A percentile compares a stretch with the other conserved stretches of the same genome.
phyloP scores from a whole-genome alignment of 2,329 filamentous ascomycete species.

The Penicillium nordicum region DNA sequence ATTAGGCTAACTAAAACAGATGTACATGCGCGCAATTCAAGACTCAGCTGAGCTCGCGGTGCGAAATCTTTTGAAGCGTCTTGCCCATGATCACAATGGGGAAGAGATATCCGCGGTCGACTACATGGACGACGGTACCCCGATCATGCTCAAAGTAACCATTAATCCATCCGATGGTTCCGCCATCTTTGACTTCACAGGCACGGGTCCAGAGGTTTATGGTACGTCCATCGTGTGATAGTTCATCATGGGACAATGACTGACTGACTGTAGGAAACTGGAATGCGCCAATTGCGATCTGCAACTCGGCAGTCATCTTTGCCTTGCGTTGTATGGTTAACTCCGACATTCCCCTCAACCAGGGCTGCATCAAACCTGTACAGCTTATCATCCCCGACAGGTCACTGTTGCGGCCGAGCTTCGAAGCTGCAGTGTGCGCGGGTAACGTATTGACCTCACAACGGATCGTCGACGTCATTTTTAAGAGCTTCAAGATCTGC shows the following conservation, averaged over 20 bases:
- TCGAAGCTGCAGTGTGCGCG: slow-evolving; percentile 69
- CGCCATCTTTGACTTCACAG: slow-evolving; percentile 69
- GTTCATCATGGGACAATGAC: background rate
- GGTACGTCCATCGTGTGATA: background rate
- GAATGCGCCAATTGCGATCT: slow-evolving; percentile 72
- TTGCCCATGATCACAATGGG: slow-evolving; percentile 42
- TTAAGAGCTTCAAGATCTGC: slow-evolving; percentile 70
- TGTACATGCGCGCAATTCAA: slow-evolving; percentile 73
- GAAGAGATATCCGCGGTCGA: slow-evolving; percentile 65
- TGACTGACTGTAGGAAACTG: slow-evolving; percentile 52
- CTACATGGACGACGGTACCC: slow-evolving; percentile 76
- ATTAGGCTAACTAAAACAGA: background rate
- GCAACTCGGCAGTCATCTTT: slow-evolving; percentile 76
- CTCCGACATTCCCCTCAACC: slow-evolving; percentile 74
- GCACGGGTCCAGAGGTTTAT: slow-evolving; percentile 68
- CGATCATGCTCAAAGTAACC: slow-evolving; percentile 66
- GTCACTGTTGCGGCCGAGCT: slow-evolving; percentile 67
- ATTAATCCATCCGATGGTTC: slow-evolving; percentile 66
- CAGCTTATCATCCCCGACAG: slow-evolving; percentile 66
- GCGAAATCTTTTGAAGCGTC: slow-evolving; percentile 63
- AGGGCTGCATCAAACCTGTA: slow-evolving; percentile 72
- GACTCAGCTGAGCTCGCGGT: slow-evolving; percentile 71
- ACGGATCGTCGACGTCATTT: slow-evolving; percentile 71
- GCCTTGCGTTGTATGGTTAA: slow-evolving; percentile 71
- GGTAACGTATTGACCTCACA: slow-evolving; percentile 74